Evolutionary conservation across 179 eudicot genomes (phyloP).

Genomic region (Amaranthus tricolor): DNA sequence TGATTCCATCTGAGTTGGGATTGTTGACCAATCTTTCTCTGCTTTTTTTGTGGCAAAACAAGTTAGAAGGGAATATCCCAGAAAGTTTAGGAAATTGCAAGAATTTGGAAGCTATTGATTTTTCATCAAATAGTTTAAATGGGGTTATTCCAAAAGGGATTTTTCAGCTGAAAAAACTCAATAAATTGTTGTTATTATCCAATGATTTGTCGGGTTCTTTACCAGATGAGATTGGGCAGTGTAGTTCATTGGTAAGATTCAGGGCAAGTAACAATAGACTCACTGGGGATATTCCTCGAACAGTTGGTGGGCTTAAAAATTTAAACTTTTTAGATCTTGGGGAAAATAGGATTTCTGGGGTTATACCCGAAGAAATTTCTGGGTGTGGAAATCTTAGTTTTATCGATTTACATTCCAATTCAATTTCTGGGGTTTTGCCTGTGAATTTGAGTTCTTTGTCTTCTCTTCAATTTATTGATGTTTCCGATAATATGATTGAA

Average conservation of each 20-base stretch:
- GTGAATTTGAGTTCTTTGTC: conserved; percentile 41
- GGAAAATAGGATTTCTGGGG: conserved; percentile 60
- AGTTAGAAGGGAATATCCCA: conserved; percentile 72
- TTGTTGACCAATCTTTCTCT: conserved; percentile 51
- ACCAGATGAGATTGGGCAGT: conserved; percentile 71
- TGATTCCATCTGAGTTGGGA: conserved; percentile 72
- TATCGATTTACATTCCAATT: conserved; percentile 78
- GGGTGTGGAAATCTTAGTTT: conserved; percentile 76
- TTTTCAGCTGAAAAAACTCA: conserved; percentile 58
- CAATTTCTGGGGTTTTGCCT: conserved; percentile 64
- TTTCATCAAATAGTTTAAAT: conserved; percentile 63
- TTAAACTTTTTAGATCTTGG: conserved; percentile 81
- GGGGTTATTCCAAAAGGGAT: conserved; percentile 71
- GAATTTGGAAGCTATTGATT: conserved; percentile 63
- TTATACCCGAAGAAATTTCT: conserved; percentile 61
- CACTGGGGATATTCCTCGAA: conserved; percentile 63
- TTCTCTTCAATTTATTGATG: conserved; percentile 62
- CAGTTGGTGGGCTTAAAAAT: conserved; percentile 61
- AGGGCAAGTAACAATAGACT: conserved; percentile 61
- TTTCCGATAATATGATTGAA: conserved; percentile 61
- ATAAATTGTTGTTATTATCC: conserved; percentile 63
- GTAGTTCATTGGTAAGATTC: conserved; percentile 65
- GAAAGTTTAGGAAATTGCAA: conserved; percentile 46
- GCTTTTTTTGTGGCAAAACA: conserved; percentile 79
- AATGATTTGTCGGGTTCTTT: conserved; percentile 73